phyloP scores from a whole-genome alignment of 78 protist species.

The Dictyostelium brefeldianum region DNA sequence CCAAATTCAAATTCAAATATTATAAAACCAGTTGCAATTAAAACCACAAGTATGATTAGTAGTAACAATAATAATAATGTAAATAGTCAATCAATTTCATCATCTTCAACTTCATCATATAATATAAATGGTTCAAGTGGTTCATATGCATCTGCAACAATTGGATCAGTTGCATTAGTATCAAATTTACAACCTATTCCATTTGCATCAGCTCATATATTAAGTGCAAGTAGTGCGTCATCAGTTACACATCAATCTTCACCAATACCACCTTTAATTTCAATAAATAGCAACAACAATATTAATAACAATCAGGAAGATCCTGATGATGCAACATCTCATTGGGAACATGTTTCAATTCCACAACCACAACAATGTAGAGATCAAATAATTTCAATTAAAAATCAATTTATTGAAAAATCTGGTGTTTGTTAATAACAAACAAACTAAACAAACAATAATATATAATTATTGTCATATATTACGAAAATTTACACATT shows the following conservation, averaged over 20 bases:
- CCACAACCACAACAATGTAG: not conserved
- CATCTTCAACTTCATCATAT: not conserved
- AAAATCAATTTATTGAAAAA: not conserved
- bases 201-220: no score
- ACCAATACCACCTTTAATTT: not conserved
- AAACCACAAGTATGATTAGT: not conserved
- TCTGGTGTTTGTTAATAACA: no score
- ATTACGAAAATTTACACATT: no score
- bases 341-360: not conserved
- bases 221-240: no score
- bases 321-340: not conserved
- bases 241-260: no score
- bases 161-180: no score
- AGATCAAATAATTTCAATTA: slow-evolving; percentile 3
- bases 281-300: not conserved
- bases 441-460: no score
- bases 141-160: not conserved
- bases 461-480: no score
- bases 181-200: no score
- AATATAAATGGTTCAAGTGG: not conserved
- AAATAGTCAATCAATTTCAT: not conserved
- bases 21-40: slow-evolving; percentile 9
- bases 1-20: not conserved
- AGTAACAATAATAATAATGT: not conserved
- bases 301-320: not conserved